phyloP scores from a whole-genome alignment of 129 eudicot species.

The Logfia minima region DNA sequence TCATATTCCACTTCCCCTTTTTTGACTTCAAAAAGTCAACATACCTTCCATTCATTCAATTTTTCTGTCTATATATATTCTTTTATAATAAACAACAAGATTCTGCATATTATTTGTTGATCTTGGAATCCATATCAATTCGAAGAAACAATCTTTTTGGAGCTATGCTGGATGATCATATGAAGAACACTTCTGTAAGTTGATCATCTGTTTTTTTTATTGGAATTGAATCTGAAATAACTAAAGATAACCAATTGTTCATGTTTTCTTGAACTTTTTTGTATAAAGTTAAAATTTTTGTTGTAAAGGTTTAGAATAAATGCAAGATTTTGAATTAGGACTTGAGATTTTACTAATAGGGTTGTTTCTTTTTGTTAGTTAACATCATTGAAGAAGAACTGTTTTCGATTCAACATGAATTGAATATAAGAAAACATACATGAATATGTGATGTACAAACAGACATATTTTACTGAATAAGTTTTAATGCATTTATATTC shows the following conservation, averaged over 20 bases:
- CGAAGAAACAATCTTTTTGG: background rate
- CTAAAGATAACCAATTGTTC: background rate
- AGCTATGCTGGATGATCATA: slow-evolving; percentile 18
- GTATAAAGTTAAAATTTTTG: background rate
- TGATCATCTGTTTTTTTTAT: background rate
- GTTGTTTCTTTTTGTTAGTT: background rate
- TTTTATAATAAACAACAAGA: slow-evolving; percentile 2
- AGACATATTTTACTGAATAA: background rate
- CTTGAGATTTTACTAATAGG: background rate
- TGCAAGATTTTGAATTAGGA: background rate
- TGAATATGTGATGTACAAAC: background rate
- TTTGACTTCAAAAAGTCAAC: slow-evolving; percentile 30
- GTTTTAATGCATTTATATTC: slow-evolving; percentile 12
- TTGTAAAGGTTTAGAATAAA: background rate
- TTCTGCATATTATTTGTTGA: slow-evolving; percentile 25
- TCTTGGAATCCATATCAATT: slow-evolving; percentile 12
- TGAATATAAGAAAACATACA: background rate
- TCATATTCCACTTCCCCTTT: slow-evolving; percentile 29
- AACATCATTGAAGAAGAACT: background rate
- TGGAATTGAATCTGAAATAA: slow-evolving; percentile 12
- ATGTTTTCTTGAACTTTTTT: background rate
- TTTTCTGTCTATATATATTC: slow-evolving; percentile 17
- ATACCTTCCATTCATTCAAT: slow-evolving; percentile 13
- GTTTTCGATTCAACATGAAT: background rate
- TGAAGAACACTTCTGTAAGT: slow-evolving; percentile 42